Evolutionary conservation across 306 rosid species (phyloP).

Genomic region (Lathyrus tuberosus): DNA sequence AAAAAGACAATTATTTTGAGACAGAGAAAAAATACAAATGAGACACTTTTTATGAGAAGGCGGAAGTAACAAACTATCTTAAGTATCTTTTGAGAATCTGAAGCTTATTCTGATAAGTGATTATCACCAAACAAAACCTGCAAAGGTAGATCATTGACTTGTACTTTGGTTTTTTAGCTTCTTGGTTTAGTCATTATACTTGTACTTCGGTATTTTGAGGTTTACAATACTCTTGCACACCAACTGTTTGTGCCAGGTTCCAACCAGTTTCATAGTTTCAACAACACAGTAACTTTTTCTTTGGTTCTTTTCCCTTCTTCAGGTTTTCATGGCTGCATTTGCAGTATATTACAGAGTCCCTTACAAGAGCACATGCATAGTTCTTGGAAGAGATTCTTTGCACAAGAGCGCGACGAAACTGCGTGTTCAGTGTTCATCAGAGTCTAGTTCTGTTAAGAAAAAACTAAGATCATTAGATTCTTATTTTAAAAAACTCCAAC

Average conservation of each 20-base stretch:
- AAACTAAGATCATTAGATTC: slow-evolving; percentile 68
- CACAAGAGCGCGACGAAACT: slow-evolving; percentile 14
- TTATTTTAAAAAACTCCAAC: slow-evolving; percentile 65
- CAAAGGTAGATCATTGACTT: slow-evolving; percentile 27
- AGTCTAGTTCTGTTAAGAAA: slow-evolving; percentile 44
- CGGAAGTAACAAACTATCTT: not conserved
- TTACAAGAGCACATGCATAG: slow-evolving; percentile 36
- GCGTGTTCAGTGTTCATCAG: slow-evolving; percentile 44
- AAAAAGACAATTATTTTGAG: too few relatives aligned
- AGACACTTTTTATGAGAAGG: too few relatives aligned
- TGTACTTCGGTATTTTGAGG: not conserved
- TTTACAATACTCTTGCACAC: not conserved
- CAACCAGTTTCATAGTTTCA: not conserved
- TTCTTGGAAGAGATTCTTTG: not conserved
- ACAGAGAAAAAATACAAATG: too few relatives aligned
- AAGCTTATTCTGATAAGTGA: not conserved
- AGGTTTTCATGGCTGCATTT: slow-evolving; percentile 66
- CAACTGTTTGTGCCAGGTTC: not conserved
- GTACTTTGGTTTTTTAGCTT: slow-evolving; percentile 12
- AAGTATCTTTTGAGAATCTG: not conserved
- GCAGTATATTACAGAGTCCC: slow-evolving; percentile 50
- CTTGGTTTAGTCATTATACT: not conserved
- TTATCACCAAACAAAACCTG: not conserved
- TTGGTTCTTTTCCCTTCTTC: slow-evolving; percentile 31
- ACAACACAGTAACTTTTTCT: not conserved